phyloP scores from a whole-genome alignment of 2,329 filamentous ascomycete genomes.

The Fusarium sp. region DNA sequence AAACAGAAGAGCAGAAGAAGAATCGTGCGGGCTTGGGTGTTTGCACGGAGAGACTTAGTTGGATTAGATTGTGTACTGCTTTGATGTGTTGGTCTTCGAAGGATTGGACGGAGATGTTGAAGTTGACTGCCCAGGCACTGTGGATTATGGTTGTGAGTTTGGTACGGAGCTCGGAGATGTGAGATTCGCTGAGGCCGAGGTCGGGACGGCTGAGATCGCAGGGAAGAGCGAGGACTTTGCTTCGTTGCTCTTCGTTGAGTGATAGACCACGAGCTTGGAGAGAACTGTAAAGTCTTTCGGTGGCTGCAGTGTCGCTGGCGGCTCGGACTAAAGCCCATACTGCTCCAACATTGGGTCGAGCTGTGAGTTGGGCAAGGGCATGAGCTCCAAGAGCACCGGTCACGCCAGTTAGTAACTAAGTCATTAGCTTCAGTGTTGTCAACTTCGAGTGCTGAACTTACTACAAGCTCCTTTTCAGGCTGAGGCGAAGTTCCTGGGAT shows the following conservation, averaged over 20 bases:
- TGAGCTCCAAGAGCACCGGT: constrained; percentile 72
- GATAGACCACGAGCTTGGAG: constrained; percentile 20
- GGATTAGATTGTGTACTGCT: constrained; percentile 59
- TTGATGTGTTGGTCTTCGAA: constrained; percentile 63
- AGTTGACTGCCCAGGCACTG: constrained; percentile 67
- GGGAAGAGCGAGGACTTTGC: constrained; percentile 35
- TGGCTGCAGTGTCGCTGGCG: constrained; percentile 6
- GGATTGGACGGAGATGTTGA: constrained; percentile 62
- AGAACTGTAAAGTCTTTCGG: constrained; percentile 20
- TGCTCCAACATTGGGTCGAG: constrained; percentile 65
- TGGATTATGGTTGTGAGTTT: constrained; percentile 60
- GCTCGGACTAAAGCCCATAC: constrained; percentile 54
- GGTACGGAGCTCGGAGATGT: constrained; percentile 44
- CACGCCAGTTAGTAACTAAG: constrained; percentile 65
- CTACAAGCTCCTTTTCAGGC: constrained; percentile 49
- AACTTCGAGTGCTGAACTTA: constrained; percentile 14
- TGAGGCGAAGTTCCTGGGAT: constrained; percentile 28
- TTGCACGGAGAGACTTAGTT: constrained; percentile 47
- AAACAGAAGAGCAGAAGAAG: constrained; percentile 64
- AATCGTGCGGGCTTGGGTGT: constrained; percentile 46
- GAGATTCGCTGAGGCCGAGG: constrained; percentile 40
- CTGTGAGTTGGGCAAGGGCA: constrained; percentile 67
- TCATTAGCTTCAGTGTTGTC: not conserved
- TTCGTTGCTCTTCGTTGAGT: constrained; percentile 35
- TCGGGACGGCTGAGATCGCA: constrained; percentile 35